phyloP scores from a whole-genome alignment of 257 asterid genomes.

The Datura wrightii region DNA sequence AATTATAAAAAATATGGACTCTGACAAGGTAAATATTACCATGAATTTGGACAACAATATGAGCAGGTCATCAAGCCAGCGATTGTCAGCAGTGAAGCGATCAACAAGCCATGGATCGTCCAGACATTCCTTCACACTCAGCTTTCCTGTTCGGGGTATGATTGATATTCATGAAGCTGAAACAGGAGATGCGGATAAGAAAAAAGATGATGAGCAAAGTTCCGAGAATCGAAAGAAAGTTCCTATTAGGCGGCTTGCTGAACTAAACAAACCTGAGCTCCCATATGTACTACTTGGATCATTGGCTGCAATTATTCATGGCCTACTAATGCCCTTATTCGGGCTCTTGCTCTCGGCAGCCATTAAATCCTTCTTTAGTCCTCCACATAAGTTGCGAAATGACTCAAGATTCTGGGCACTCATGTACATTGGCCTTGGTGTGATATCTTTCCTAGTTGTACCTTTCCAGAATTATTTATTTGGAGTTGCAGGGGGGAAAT shows the following conservation, averaged over 20 bases:
- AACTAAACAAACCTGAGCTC: conserved; percentile 36
- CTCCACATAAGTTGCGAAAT: conserved; percentile 31
- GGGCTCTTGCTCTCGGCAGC: conserved; percentile 41
- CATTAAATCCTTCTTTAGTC: conserved; percentile 40
- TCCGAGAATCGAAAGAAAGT: conserved; percentile 12
- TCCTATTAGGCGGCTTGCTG: conserved; percentile 28
- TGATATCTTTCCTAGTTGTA: conserved; percentile 29
- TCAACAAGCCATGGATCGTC: neutral
- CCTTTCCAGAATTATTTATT: conserved; percentile 39
- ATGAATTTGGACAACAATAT: neutral
- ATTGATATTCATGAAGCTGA: conserved; percentile 13
- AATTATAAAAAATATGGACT: neutral
- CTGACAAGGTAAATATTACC: neutral
- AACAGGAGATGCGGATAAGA: neutral
- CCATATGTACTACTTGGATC: conserved; percentile 41
- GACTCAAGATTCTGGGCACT: conserved; percentile 46
- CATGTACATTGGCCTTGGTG: conserved; percentile 38
- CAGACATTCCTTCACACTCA: neutral
- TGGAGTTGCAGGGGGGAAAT: conserved; percentile 44
- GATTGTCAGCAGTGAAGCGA: neutral
- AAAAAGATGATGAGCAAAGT: conserved; percentile 6
- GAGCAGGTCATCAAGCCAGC: neutral
- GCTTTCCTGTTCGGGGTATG: neutral
- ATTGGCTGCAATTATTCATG: conserved; percentile 35
- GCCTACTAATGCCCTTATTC: conserved; percentile 36